A percentile compares a stretch with the other conserved stretches of the same genome.
Conservation (phyloP, 208 protist species). For the Histomonas meleagridis region DNA sequence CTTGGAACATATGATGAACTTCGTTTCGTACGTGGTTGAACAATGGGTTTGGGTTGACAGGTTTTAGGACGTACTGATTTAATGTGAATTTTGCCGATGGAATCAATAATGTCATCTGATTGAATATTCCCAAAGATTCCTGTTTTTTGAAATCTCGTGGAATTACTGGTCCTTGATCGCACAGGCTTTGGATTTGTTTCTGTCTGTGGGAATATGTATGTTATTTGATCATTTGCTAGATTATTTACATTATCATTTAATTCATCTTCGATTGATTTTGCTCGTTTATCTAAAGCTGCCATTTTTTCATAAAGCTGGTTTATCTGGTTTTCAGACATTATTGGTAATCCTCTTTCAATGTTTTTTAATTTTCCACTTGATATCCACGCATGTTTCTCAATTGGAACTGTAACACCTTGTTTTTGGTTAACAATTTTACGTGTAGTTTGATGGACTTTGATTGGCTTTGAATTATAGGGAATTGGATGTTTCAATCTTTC, state of each 20-base stretch:
- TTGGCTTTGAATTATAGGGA: background rate
- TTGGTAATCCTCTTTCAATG: background rate
- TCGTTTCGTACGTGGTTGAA: background rate
- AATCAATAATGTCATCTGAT: background rate
- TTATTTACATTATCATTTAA: no score
- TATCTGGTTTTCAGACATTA: no score
- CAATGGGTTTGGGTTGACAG: background rate
- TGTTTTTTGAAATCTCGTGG: background rate
- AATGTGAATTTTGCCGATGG: background rate
- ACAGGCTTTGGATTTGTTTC: background rate
- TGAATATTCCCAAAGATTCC: background rate
- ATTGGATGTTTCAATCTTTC: no score
- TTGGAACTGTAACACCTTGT: background rate
- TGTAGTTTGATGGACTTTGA: background rate
- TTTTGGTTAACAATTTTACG: background rate
- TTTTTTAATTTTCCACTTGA: background rate
- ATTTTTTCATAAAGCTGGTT: no score
- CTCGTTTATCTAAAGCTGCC: no score
- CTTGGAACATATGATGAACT: no score
- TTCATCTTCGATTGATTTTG: no score
- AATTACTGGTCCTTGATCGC: background rate
- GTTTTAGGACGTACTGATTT: background rate
- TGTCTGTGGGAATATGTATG: no score
- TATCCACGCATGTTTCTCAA: conserved; percentile 21
- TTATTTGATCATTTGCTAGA: no score